These are phyloP conservation scores for Endothia cerciana DNA, from an alignment of 2,329 filamentous ascomycete genomes.

Conservation along the genomic window DNA sequence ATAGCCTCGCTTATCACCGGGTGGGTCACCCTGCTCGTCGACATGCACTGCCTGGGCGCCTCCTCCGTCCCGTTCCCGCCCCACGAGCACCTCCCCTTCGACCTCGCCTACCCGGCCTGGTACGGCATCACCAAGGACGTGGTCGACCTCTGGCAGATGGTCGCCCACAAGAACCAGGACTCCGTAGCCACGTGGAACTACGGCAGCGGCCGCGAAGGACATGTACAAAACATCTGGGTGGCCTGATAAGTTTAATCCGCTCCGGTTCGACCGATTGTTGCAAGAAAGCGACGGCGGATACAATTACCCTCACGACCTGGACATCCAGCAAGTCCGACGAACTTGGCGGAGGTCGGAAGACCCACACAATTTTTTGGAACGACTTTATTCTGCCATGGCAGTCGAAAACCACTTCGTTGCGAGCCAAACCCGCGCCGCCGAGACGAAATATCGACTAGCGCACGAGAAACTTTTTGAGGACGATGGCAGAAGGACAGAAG, in stretches of 20 bases:
- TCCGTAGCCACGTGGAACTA: neutral
- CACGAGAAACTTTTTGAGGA: neutral
- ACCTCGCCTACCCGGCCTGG: neutral
- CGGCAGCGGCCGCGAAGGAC: neutral
- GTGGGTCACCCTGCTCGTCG: neutral
- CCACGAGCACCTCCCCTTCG: neutral
- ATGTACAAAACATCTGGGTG: constrained; percentile 1
- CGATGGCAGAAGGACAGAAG: neutral
- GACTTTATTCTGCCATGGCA: neutral
- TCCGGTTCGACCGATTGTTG: constrained; percentile 1
- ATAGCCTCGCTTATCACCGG: neutral
- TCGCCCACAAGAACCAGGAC: neutral
- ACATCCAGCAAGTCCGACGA: neutral
- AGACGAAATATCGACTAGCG: neutral
- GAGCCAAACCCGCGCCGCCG: neutral
- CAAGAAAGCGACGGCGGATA: neutral
- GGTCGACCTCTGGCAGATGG: neutral
- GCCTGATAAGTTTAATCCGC: neutral
- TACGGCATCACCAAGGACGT: neutral
- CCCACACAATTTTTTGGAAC: neutral
- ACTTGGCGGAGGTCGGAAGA: neutral
- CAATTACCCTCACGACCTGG: neutral
- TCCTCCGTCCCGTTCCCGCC: neutral
- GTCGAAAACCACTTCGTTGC: neutral
- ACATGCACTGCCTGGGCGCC: neutral